phyloP scores from a whole-genome alignment of 2,329 filamentous ascomycete species.

The Dactylellina leptospora region DNA sequence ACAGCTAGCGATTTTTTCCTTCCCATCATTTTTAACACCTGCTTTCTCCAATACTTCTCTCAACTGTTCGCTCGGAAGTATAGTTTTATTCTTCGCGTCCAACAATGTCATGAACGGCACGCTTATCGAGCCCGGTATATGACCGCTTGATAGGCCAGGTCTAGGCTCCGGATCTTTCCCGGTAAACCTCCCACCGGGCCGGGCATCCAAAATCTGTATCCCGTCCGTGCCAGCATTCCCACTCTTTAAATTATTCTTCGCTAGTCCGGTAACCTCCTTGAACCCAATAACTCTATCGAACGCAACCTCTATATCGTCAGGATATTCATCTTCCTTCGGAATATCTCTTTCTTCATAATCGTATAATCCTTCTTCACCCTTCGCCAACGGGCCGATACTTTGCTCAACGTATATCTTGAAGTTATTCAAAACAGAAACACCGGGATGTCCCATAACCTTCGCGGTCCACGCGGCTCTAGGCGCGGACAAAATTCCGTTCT shows the following conservation, averaged over 20 bases:
- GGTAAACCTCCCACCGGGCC: conserved; percentile 79
- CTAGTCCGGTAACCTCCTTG: conserved; percentile 81
- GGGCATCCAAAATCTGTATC: conserved; percentile 87
- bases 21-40: conserved; percentile 78
- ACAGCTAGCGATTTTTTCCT: conserved; percentile 81
- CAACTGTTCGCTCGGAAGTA: conserved; percentile 76
- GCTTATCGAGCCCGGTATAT: conserved; percentile 87
- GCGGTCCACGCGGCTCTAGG: conserved; percentile 95
- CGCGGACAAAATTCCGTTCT: conserved; percentile 92
- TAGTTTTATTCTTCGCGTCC: conserved; percentile 81
- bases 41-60: conserved; percentile 79
- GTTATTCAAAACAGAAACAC: conserved; percentile 92
- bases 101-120: conserved; percentile 82
- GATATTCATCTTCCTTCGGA: conserved; percentile 61
- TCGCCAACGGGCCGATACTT: conserved; percentile 75
- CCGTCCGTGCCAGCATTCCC: conserved; percentile 80
- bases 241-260: conserved; percentile 70
- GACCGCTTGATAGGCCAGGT: conserved; percentile 78
- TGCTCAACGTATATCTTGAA: conserved; percentile 92
- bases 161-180: conserved; percentile 87
- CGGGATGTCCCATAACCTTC: conserved; percentile 84
- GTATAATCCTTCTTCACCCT: conserved; percentile 66
- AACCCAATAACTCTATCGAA: conserved; percentile 76
- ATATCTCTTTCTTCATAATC: conserved; percentile 55
- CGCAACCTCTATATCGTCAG: conserved; percentile 65